Evolutionary conservation across 208 protist genomes (phyloP).

Genomic region (Leishmania aethiopica): DNA sequence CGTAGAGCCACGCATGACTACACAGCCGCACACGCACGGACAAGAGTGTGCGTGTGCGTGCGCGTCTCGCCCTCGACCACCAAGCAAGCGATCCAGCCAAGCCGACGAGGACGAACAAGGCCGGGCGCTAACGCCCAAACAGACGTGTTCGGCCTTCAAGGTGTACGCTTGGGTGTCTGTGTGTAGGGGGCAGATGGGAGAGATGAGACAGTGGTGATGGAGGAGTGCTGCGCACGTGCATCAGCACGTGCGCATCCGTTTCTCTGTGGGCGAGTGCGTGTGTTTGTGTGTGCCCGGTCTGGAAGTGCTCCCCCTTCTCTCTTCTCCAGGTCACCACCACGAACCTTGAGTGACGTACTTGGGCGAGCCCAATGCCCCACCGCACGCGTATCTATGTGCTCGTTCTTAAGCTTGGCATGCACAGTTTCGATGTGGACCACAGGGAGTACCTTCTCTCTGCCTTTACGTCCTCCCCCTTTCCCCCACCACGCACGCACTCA

Average conservation of each 20-base stretch:
- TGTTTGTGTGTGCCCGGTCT: not conserved
- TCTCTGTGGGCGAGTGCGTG: conserved; percentile 1
- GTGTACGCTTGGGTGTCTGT: not conserved
- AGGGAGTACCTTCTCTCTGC: not conserved
- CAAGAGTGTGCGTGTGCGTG: not conserved
- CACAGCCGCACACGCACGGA: not conserved
- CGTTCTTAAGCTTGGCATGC: not conserved
- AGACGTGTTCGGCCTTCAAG: not conserved
- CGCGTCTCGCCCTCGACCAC: not conserved
- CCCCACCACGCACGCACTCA: not conserved
- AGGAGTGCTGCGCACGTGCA: not conserved
- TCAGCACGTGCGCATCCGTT: not conserved
- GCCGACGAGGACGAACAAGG: not conserved
- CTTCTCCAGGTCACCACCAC: not conserved
- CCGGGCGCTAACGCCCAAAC: not conserved
- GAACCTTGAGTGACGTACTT: not conserved
- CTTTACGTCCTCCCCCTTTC: not conserved
- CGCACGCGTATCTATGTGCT: not conserved
- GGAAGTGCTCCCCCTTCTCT: not conserved
- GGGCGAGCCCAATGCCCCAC: not conserved
- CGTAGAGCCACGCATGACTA: not conserved
- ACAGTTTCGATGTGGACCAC: not conserved
- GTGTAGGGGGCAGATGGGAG: not conserved
- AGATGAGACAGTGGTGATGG: not conserved
- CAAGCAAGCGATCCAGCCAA: not conserved